Evolutionary conservation across 768 basidiomycete species (phyloP).

Genomic region (Lyophyllum semitale): DNA sequence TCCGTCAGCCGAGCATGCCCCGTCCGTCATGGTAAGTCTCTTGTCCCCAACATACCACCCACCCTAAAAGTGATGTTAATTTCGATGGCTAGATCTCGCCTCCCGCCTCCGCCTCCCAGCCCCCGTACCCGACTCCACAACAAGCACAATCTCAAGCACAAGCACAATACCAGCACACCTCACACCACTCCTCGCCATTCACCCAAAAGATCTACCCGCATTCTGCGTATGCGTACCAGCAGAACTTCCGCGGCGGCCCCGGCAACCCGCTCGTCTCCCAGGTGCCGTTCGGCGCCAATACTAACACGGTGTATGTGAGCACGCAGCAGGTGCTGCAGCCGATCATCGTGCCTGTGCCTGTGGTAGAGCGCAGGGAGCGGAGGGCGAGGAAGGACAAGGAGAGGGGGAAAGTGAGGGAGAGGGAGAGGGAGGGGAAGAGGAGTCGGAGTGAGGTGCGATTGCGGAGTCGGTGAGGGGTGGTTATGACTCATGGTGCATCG

Average conservation of each 20-base stretch:
- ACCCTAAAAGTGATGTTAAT: background rate
- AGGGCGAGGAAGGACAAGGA: background rate
- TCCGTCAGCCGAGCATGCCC: background rate
- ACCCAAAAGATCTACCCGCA: background rate
- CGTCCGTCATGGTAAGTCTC: slow-evolving; percentile 9
- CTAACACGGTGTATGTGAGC: background rate
- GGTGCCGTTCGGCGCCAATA: background rate
- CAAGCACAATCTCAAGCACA: background rate
- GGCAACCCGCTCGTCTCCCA: background rate
- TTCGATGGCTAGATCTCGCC: background rate
- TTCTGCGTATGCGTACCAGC: background rate
- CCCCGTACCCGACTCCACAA: background rate
- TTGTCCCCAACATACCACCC: background rate
- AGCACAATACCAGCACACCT: background rate
- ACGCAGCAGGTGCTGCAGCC: background rate
- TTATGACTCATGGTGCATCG: background rate
- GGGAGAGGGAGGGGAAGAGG: background rate
- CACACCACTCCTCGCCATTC: background rate
- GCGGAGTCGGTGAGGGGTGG: background rate
- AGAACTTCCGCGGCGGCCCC: background rate
- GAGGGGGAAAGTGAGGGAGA: background rate
- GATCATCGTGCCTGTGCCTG: slow-evolving; percentile 6
- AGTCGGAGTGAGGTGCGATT: slow-evolving; percentile 4
- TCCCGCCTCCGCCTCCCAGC: background rate
- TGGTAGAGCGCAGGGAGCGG: background rate